Evolutionary conservation across 495 filamentous ascomycete species (phyloP).

Genomic region (Daldinia grandis): DNA sequence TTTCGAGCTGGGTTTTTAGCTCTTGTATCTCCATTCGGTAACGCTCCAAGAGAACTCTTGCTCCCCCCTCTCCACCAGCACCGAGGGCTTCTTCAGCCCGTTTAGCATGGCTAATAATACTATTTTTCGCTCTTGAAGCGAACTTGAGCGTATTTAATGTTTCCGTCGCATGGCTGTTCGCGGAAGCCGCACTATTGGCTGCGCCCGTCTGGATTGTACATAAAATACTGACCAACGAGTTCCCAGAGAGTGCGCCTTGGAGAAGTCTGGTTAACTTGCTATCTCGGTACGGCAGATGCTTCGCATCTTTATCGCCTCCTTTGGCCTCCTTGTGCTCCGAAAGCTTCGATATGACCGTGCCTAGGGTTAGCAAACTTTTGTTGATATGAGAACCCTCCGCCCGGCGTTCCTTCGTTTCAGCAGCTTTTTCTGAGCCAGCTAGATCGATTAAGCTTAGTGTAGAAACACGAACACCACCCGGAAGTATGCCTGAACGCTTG

Average conservation of each 20-base stretch:
- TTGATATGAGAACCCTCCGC: slow-evolving; percentile 98
- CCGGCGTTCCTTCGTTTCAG: slow-evolving; percentile 91
- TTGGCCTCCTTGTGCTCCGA: slow-evolving; percentile 80
- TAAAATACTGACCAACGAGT: slow-evolving; percentile 94
- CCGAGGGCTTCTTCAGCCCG: slow-evolving; percentile 89
- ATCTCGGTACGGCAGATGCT: slow-evolving; percentile 94
- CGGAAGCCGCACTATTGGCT: slow-evolving; percentile 67
- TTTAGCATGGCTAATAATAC: slow-evolving; percentile 96
- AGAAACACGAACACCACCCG: slow-evolving; percentile 93
- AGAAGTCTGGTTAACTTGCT: slow-evolving; percentile 94
- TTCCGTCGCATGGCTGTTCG: slow-evolving; percentile 78
- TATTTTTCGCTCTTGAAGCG: slow-evolving; percentile 95
- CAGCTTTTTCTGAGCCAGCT: slow-evolving; percentile 93
- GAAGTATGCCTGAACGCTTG: slow-evolving; percentile 79
- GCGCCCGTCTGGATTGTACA: slow-evolving; percentile 89
- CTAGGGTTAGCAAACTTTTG: slow-evolving; percentile 93
- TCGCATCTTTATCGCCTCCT: slow-evolving; percentile 76
- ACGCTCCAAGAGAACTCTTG: slow-evolving; percentile 86
- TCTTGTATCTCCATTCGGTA: slow-evolving; percentile 95
- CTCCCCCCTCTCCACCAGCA: slow-evolving; percentile 78
- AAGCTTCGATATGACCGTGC: slow-evolving; percentile 90
- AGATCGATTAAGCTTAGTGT: slow-evolving; percentile 96
- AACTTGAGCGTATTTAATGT: slow-evolving; percentile 97
- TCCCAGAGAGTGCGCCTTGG: slow-evolving; percentile 91
- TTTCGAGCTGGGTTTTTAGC: slow-evolving; percentile 81